Conservation (phyloP, 768 basidiomycete genomes). For the Cystobasidium onofrii region DNA sequence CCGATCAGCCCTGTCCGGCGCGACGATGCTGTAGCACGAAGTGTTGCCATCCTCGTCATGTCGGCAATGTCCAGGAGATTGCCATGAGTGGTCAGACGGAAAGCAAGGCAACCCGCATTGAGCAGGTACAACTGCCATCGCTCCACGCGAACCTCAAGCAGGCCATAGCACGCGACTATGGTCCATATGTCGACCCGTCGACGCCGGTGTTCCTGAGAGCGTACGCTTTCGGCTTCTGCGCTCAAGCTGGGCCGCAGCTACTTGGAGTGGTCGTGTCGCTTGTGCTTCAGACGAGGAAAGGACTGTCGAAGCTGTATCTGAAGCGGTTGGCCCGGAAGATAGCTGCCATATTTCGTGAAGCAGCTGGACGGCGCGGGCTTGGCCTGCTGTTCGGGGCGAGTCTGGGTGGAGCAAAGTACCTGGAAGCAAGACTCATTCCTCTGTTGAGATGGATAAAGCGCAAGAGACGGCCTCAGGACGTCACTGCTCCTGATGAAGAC, state of each 20-base stretch:
- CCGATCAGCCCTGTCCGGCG: no score
- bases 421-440: slow-evolving; percentile 2
- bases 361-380: slow-evolving; percentile 2
- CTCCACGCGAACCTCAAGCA: slow-evolving; percentile 14
- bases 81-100: no score
- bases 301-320: background rate
- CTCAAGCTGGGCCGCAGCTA: slow-evolving; percentile 10
- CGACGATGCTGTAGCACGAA: no score
- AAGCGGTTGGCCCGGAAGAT: background rate
- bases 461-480: background rate
- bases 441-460: background rate
- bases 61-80: no score
- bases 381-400: slow-evolving; percentile 29
- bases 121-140: slow-evolving; percentile 2
- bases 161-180: background rate
- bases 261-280: slow-evolving; percentile 17
- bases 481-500: background rate
- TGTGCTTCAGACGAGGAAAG: background rate
- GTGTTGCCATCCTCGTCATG: no score
- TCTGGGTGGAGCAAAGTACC: slow-evolving; percentile 33
- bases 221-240: slow-evolving; percentile 26
- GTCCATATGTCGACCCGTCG: slow-evolving; percentile 31
- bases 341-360: background rate
- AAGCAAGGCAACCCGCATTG: background rate
- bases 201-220: slow-evolving; percentile 34